phyloP scores from a whole-genome alignment of 2,329 filamentous ascomycete species.

The Venturia pyrina region DNA sequence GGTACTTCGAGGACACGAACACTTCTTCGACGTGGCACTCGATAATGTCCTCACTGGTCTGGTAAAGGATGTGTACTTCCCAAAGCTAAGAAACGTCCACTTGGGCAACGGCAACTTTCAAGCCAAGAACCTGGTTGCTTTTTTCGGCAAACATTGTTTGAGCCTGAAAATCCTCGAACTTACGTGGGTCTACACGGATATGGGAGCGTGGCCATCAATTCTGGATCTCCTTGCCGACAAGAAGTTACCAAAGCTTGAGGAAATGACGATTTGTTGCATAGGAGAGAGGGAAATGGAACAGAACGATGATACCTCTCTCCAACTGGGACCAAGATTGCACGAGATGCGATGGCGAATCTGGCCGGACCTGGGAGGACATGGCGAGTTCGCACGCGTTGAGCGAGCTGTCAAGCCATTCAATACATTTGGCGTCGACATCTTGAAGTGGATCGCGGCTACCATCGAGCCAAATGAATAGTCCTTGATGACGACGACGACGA shows the following conservation, averaged over 20 bases:
- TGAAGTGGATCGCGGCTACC: not conserved
- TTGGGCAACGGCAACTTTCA: not conserved
- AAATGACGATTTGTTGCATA: not conserved
- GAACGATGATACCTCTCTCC: too few relatives aligned
- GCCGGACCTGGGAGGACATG: not conserved
- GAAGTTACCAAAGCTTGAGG: not conserved
- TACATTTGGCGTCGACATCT: not conserved
- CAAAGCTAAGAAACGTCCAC: not conserved
- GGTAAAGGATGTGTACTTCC: not conserved
- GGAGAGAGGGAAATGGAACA: too few relatives aligned
- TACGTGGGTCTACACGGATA: not conserved
- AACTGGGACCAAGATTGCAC: too few relatives aligned
- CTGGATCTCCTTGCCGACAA: not conserved
- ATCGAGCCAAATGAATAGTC: not conserved
- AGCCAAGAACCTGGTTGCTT: not conserved
- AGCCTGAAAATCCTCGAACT: not conserved
- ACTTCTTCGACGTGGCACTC: not conserved
- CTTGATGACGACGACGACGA: not conserved
- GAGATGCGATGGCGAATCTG: not conserved
- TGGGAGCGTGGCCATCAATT: not conserved
- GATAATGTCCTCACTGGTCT: not conserved
- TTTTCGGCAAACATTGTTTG: not conserved
- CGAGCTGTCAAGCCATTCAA: not conserved
- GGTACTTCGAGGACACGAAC: not conserved
- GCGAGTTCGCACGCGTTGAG: too few relatives aligned